Evolutionary conservation across 345 rosid species (phyloP).

Genomic region (Noccaea caerulescens): DNA sequence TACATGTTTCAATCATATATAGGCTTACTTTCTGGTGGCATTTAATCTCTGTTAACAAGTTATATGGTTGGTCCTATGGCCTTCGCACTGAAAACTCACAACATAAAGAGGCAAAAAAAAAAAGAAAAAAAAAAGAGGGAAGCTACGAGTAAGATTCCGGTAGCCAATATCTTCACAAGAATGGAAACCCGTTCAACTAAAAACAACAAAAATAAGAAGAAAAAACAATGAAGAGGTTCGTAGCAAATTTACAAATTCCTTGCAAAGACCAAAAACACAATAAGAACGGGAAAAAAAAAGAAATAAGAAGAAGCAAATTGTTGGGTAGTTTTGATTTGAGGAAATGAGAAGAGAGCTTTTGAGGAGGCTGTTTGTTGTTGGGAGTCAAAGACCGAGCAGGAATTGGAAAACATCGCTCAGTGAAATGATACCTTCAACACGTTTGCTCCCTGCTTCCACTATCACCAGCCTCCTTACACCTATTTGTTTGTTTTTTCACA

Average conservation of each 20-base stretch:
- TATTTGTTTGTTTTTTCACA: constrained; percentile 22
- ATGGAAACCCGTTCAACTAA: constrained; percentile 43
- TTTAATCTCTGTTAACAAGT: neutral
- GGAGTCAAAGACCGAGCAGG: constrained; percentile 61
- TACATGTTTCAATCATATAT: too few species aligned
- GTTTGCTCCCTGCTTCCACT: constrained; percentile 89
- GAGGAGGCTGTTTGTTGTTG: constrained; percentile 6
- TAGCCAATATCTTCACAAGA: constrained; percentile 47
- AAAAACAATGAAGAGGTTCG: constrained; percentile 41
- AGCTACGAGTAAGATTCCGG: constrained; percentile 39
- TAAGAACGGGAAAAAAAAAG: neutral
- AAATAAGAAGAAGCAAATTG: constrained; percentile 21
- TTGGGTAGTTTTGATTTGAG: constrained; percentile 32
- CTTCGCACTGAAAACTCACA: neutral
- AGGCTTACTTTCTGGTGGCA: neutral
- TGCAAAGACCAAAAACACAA: constrained; percentile 26
- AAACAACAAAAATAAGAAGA: constrained; percentile 39
- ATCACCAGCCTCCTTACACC: constrained; percentile 75
- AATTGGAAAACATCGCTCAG: constrained; percentile 71
- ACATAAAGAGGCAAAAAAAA: neutral
- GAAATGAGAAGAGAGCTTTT: constrained; percentile 21
- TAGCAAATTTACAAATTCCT: constrained; percentile 47
- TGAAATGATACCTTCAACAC: constrained; percentile 82
- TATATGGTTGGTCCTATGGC: neutral
- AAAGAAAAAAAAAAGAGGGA: constrained; percentile 1